These are phyloP conservation scores for Coriaria nepalensis DNA, from an alignment of 306 rosid genomes.

Conservation along the genomic window DNA sequence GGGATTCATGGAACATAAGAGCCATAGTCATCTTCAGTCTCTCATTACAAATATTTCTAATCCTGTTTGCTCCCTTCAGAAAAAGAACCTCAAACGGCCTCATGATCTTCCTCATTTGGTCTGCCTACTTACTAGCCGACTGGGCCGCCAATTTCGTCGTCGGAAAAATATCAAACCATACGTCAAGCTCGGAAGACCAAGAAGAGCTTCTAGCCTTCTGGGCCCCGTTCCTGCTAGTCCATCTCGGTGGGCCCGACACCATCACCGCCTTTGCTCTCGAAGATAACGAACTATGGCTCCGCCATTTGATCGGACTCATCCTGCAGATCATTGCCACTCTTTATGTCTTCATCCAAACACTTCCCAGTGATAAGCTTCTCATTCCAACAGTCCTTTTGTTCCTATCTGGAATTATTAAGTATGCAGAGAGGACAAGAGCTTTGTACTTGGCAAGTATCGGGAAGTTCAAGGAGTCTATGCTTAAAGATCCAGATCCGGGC, in stretches of 20 bases:
- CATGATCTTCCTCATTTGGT: conserved; percentile 17
- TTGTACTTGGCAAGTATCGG: conserved; percentile 26
- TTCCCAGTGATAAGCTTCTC: conserved; percentile 24
- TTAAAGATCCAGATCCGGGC: conserved; percentile 24
- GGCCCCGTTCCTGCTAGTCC: conserved; percentile 41
- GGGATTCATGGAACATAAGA: conserved; percentile 36
- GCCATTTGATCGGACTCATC: conserved; percentile 29
- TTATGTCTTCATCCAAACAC: conserved; percentile 31
- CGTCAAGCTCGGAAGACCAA: not conserved
- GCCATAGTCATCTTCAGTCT: conserved; percentile 21
- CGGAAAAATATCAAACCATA: conserved; percentile 26
- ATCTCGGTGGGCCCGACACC: conserved; percentile 48
- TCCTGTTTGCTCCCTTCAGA: conserved; percentile 20
- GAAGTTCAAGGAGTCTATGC: conserved; percentile 18
- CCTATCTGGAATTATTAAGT: conserved; percentile 29
- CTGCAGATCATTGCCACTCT: conserved; percentile 20
- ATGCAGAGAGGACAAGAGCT: conserved; percentile 28
- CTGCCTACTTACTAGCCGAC: conserved; percentile 30
- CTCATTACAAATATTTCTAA: conserved; percentile 15
- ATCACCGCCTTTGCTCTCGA: conserved; percentile 36
- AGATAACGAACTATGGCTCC: conserved; percentile 36
- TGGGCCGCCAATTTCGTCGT: conserved; percentile 26
- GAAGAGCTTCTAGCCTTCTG: conserved; percentile 25
- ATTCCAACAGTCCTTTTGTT: conserved; percentile 21
- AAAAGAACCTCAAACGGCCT: conserved; percentile 12